phyloP scores from a whole-genome alignment of 164 flowering plant species.

The Vitis labrusca region DNA sequence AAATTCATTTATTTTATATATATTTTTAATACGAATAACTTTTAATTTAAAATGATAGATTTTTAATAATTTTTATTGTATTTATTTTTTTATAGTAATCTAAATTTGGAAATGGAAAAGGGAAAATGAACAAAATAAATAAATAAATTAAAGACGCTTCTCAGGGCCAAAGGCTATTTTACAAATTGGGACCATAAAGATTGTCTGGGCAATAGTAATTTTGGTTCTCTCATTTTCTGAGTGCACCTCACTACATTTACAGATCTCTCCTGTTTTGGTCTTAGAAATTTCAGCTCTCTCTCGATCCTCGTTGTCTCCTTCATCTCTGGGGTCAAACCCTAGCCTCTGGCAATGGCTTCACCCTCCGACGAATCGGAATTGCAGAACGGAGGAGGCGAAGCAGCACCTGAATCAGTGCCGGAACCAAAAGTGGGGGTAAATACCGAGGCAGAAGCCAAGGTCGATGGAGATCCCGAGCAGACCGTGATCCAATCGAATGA shows the following conservation, averaged over 20 bases:
- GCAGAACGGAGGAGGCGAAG: constrained; percentile 13
- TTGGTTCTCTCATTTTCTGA: background rate
- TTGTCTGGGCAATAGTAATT: background rate
- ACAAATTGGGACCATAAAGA: no score
- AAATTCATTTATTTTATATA: no score
- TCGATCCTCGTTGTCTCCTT: background rate
- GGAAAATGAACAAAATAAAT: no score
- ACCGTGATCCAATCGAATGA: constrained; percentile 28
- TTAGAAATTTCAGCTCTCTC: background rate
- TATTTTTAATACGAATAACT: no score
- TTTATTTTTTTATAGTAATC: no score
- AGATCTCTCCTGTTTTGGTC: background rate
- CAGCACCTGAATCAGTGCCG: constrained; percentile 13
- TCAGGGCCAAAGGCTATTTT: no score
- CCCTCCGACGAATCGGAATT: constrained; percentile 23
- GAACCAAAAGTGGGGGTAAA: constrained; percentile 11
- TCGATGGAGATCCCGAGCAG: constrained; percentile 17
- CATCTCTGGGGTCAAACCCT: background rate
- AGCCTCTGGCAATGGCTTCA: constrained; percentile 27
- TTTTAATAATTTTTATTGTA: no score
- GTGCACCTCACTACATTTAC: no score
- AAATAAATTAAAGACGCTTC: no score
- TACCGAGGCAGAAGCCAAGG: constrained; percentile 24
- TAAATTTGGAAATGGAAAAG: no score
- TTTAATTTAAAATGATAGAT: no score